Evolutionary conservation across 208 protist species (phyloP).

Genomic region (Herpetomonas tarakana): DNA sequence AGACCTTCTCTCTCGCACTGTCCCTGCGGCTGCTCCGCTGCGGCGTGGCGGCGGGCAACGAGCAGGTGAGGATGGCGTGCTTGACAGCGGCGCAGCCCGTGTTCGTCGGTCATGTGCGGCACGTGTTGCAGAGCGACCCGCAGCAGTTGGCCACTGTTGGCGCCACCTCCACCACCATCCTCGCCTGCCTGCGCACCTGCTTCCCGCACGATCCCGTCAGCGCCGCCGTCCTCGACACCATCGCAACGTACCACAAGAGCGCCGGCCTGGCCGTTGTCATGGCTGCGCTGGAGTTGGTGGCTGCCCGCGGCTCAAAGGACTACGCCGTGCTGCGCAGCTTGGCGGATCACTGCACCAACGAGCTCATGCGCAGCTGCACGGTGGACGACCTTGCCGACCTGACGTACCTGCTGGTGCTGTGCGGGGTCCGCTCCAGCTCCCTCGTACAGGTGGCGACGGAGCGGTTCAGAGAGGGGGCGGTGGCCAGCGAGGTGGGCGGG

Average conservation of each 20-base stretch:
- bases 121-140: constrained; percentile 68
- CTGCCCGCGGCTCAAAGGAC: constrained; percentile 49
- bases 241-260: constrained; percentile 44
- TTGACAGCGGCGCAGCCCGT: constrained; percentile 70
- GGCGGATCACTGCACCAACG: constrained; percentile 37
- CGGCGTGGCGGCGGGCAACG: constrained; percentile 28
- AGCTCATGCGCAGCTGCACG: constrained; percentile 41
- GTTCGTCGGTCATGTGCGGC: constrained; percentile 61
- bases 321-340: constrained; percentile 50
- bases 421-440: constrained; percentile 50
- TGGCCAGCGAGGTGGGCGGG: constrained; percentile 17
- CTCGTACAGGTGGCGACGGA: constrained; percentile 35
- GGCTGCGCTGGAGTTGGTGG: constrained; percentile 53
- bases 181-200: constrained; percentile 64
- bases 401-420: constrained; percentile 50
- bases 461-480: constrained; percentile 35
- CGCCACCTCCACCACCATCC: constrained; percentile 39
- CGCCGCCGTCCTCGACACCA: constrained; percentile 54
- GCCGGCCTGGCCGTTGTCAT: constrained; percentile 42
- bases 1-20: constrained; percentile 58
- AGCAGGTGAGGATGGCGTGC: constrained; percentile 51
- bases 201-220: constrained; percentile 68
- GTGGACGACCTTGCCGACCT: constrained; percentile 43
- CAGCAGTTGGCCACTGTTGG: constrained; percentile 45
- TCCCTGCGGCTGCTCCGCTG: constrained; percentile 64